Evolutionary conservation across 1,139 yeast genomes (phyloP).

Genomic region (Blastobotrys buckinghamii): DNA sequence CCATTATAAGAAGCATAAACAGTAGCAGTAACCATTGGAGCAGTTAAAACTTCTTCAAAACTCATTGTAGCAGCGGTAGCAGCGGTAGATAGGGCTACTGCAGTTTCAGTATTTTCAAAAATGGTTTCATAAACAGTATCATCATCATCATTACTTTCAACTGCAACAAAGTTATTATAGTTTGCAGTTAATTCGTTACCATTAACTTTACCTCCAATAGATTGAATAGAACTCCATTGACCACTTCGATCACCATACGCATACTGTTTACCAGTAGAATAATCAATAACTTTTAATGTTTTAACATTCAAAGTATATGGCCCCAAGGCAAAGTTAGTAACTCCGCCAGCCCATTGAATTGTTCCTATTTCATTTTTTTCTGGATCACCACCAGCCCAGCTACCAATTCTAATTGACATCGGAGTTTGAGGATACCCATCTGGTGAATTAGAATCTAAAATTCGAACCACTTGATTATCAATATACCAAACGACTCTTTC

Average conservation of each 20-base stretch:
- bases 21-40: background rate
- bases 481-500: conserved; percentile 54
- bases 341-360: conserved; percentile 81
- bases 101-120: background rate
- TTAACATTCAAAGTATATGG: conserved; percentile 67
- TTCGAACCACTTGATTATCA: conserved; percentile 52
- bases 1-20: background rate
- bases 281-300: conserved; percentile 59
- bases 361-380: conserved; percentile 56
- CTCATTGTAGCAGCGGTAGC: background rate
- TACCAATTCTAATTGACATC: conserved; percentile 60
- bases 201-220: conserved; percentile 55
- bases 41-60: background rate
- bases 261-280: conserved; percentile 70
- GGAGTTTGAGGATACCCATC: conserved; percentile 76
- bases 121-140: conserved; percentile 11
- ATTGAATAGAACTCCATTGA: conserved; percentile 57
- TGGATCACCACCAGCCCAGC: conserved; percentile 85
- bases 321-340: conserved; percentile 53
- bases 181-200: conserved; percentile 42
- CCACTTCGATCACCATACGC: conserved; percentile 61
- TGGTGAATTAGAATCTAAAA: conserved; percentile 40
- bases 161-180: background rate
- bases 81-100: background rate
- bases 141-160: conserved; percentile 12